Evolutionary conservation across 495 filamentous ascomycete species (phyloP), one percentile per base, ranked within the genome.

Genomic region (Hypomontagnella submonticulosa): DNA sequence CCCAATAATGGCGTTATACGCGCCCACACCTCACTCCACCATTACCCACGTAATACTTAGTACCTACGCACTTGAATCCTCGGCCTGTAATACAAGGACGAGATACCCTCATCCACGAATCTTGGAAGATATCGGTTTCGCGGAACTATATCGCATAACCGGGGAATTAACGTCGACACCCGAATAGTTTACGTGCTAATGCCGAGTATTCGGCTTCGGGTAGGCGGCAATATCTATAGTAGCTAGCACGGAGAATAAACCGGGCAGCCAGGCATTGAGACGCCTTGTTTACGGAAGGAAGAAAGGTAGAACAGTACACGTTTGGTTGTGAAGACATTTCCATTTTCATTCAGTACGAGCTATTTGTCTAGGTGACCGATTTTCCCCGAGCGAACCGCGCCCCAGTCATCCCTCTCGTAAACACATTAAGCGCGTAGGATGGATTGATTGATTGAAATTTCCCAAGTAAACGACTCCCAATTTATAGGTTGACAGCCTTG

Each of bases 401-500:
- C 69, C 71, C 66, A 68, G 56, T 71, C 66, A 50, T 72, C 63
- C 66, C 57, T 51, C 63, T 72, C 69, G 41, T 72, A 43, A 70
- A 38, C 53, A 56, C 66, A 66, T 65, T 67, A 73, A 57, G 33
- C 55, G 57, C 58, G 59, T 53, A 32, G 44, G 15, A 15, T 48
- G 27, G 19, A 38, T 15, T 61, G n/a, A 23, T 48, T 34, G 19
- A 38, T 15, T 61, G n/a, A 23, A 27, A 46, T 51, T 59, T 54
- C 48, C n/a, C 46, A 34, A 20, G 8, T 51, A 38, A 52, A 40
- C 37, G 37, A 54, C 6, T 19, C 30, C 13, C 43, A 36, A 32
- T 55, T 89, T 92, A 97, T 79, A 97, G 77, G 82, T 91, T 91
- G 73, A 97, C 89, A 56, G 93, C 83, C 69, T 80, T 91, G 79